A percentile compares a stretch with the other conserved stretches of the same genome.
Conservation (phyloP, 1,284 basidiomycete species). For the Schizophyllum commune region DNA sequence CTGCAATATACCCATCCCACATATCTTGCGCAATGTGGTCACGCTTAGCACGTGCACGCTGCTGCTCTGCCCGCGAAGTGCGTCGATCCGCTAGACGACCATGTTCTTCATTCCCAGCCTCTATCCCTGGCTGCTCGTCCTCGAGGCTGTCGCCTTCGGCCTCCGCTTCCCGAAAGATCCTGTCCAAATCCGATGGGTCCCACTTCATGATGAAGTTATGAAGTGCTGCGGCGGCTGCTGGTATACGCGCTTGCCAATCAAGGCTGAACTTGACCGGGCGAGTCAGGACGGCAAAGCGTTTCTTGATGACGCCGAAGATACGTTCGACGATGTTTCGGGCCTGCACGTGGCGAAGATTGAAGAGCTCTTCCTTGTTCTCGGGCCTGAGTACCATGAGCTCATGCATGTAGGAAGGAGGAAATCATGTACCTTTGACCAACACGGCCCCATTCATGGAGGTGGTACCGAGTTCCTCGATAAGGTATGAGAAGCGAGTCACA, state of each 20-base stretch:
- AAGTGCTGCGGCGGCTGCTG: conserved; percentile 16
- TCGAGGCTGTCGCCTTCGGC: background rate
- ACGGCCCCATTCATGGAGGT: conserved; percentile 27
- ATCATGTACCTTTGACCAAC: no score
- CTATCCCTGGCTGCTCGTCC: background rate
- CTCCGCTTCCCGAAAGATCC: background rate
- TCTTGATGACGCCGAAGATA: conserved; percentile 31
- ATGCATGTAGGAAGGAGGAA: no score
- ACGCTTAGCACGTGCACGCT: conserved; percentile 1
- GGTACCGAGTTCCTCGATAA: conserved; percentile 23
- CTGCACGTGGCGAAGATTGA: conserved; percentile 26
- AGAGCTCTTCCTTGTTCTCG: conserved; percentile 27
- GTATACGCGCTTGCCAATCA: conserved; percentile 20
- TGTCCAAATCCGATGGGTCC: conserved; percentile 9
- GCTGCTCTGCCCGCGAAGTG: conserved; percentile 1
- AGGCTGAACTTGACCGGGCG: conserved; percentile 18
- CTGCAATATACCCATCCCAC: conserved; percentile 11
- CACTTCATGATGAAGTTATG: conserved; percentile 16
- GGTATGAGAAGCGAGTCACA: conserved; percentile 26
- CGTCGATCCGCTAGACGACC: background rate
- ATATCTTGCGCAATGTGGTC: conserved; percentile 12
- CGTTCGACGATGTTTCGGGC: conserved; percentile 29
- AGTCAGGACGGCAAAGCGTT: conserved; percentile 18
- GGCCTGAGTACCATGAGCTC: no score
- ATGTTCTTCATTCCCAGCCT: no score